Conservation (phyloP, 2,329 filamentous ascomycete species). For the Fusarium robinianum region DNA sequence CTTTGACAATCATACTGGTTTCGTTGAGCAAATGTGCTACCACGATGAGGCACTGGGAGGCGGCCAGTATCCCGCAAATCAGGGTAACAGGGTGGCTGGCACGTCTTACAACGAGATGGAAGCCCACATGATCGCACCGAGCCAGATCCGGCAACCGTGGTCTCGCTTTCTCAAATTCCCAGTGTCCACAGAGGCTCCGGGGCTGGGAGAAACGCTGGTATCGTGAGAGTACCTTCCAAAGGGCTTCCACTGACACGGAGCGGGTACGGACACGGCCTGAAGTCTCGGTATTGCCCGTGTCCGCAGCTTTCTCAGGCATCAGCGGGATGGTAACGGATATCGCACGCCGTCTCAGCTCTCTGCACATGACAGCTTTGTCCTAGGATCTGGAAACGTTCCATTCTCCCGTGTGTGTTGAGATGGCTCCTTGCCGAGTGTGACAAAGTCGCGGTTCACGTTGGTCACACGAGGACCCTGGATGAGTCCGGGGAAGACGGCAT, state of each 20-base stretch:
- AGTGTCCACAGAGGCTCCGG: conserved; percentile 23
- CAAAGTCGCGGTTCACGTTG: conserved; percentile 5
- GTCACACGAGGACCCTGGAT: conserved; percentile 17
- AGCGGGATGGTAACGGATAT: conserved; percentile 13
- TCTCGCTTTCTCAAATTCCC: conserved; percentile 11
- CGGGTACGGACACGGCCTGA: conserved; percentile 4
- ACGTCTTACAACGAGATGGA: no score
- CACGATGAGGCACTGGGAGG: no score
- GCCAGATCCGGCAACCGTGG: no score
- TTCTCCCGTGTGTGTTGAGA: conserved; percentile 17
- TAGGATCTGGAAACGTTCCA: conserved; percentile 33
- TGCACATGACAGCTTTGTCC: no score
- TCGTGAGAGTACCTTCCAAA: conserved; percentile 8
- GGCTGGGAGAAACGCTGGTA: conserved; percentile 22
- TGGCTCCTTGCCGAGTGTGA: conserved; percentile 29
- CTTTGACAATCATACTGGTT: no score
- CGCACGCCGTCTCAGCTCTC: conserved; percentile 9
- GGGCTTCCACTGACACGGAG: conserved; percentile 25
- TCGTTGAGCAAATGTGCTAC: no score
- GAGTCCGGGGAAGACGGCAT: conserved; percentile 9
- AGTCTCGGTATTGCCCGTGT: conserved; percentile 22
- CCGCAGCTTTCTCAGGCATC: conserved; percentile 23
- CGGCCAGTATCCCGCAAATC: no score
- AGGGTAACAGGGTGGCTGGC: no score
- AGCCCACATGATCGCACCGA: no score